Percentiles rank a stretch among this genome's conserved stretches.
These are phyloP conservation scores for Anthoceros angustus DNA, from an alignment of 225 moss, liverwort and hornwort genomes.

Conservation along the genomic window DNA sequence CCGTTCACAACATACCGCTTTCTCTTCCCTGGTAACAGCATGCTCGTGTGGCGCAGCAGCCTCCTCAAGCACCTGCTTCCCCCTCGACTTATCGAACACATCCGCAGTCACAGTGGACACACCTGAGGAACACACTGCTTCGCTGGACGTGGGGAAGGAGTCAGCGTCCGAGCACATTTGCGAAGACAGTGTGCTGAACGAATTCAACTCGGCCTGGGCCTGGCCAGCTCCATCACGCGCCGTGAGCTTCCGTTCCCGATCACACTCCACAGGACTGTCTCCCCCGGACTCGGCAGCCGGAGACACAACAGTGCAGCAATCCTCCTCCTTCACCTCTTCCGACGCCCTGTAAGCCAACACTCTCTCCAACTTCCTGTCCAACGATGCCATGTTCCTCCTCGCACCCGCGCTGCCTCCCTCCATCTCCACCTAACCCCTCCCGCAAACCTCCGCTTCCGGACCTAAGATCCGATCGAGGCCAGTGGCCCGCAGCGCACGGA, in stretches of 20 bases:
- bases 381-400: not conserved
- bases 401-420: not conserved
- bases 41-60: no score
- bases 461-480: not conserved
- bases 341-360: not conserved
- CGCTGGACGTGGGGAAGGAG: no score
- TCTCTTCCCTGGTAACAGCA: not conserved
- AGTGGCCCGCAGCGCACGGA: not conserved
- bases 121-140: not conserved
- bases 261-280: no score
- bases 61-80: not conserved
- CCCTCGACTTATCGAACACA: not conserved
- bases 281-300: no score
- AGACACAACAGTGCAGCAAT: not conserved
- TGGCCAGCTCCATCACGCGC: no score
- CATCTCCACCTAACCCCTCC: not conserved
- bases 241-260: no score
- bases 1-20: no score
- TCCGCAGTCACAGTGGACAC: not conserved
- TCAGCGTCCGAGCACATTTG: no score
- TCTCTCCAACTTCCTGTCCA: conserved; percentile 4
- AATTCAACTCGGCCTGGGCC: no score
- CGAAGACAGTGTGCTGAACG: no score
- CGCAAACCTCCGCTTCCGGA: not conserved
- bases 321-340: not conserved